Conservation (phyloP, 345 rosid species). For the Arabidopsis arenosa region DNA sequence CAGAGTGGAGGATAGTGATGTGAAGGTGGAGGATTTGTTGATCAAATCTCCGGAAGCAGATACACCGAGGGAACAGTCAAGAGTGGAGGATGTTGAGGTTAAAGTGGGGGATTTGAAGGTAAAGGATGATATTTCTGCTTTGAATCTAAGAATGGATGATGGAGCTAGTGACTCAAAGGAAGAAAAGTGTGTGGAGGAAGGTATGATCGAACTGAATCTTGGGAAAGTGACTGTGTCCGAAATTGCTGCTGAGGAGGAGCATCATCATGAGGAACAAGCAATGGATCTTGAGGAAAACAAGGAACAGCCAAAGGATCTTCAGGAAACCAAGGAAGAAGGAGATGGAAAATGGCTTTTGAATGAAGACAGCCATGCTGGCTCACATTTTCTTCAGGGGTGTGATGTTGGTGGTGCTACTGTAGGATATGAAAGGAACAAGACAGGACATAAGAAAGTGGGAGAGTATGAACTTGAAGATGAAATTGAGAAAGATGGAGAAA, state of each 20-base stretch:
- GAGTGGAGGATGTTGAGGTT: neutral
- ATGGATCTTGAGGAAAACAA: slow-evolving; percentile 49
- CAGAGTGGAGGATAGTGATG: slow-evolving; percentile 41
- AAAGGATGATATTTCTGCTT: slow-evolving; percentile 38
- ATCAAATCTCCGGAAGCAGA: slow-evolving; percentile 1
- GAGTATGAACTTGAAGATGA: no score
- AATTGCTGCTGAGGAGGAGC: slow-evolving; percentile 14
- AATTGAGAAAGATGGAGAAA: no score
- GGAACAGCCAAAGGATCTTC: no score
- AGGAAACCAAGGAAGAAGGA: slow-evolving; percentile 35
- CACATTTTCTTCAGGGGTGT: slow-evolving; percentile 52
- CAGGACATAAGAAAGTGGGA: no score
- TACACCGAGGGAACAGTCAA: neutral
- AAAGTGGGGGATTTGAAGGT: neutral
- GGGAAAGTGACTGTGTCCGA: slow-evolving; percentile 48
- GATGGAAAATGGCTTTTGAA: slow-evolving; percentile 49
- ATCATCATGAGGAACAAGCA: slow-evolving; percentile 1
- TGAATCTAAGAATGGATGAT: slow-evolving; percentile 48
- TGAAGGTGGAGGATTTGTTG: slow-evolving; percentile 45
- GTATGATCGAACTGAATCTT: slow-evolving; percentile 59
- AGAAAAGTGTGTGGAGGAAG: slow-evolving; percentile 54
- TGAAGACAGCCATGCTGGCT: slow-evolving; percentile 43
- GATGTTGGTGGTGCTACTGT: slow-evolving; percentile 25
- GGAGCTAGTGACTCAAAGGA: slow-evolving; percentile 33
- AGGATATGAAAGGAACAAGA: slow-evolving; percentile 17